Conservation (phyloP, 2,329 filamentous ascomycete genomes). For the Diaporthe citri region DNA sequence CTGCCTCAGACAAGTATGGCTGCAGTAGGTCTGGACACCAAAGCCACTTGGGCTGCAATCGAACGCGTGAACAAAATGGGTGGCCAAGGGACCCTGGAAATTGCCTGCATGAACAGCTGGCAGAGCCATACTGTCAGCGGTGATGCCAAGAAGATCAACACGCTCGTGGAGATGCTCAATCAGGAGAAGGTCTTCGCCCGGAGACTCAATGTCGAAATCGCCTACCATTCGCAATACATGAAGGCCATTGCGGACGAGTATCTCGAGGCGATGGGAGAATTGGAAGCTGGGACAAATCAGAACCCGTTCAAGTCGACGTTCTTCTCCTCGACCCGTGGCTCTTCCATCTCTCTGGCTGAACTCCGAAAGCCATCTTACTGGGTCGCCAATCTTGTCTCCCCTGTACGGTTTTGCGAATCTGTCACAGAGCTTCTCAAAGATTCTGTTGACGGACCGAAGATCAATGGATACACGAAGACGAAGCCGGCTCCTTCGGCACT, state of each 20-base stretch:
- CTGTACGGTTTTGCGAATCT: conserved; percentile 46
- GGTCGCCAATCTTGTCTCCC: conserved; percentile 47
- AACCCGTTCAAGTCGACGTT: conserved; percentile 37
- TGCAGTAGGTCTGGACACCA: conserved; percentile 45
- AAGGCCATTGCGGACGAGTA: conserved; percentile 42
- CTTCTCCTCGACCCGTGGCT: conserved; percentile 45
- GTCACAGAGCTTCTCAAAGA: conserved; percentile 41
- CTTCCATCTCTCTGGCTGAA: conserved; percentile 35
- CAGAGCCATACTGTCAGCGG: conserved; percentile 46
- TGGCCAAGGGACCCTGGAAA: conserved; percentile 36
- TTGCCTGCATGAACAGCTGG: conserved; percentile 44
- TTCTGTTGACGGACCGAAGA: conserved; percentile 15
- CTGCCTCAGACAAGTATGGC: conserved; percentile 44
- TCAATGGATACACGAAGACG: conserved; percentile 32
- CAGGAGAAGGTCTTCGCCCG: conserved; percentile 43
- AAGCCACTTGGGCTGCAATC: conserved; percentile 40
- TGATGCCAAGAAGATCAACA: conserved; percentile 43
- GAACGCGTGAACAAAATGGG: conserved; percentile 39
- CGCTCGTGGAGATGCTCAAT: conserved; percentile 40
- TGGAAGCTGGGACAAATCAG: conserved; percentile 31
- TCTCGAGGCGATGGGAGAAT: conserved; percentile 40
- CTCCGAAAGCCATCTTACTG: conserved; percentile 45
- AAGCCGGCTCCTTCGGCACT: conserved; percentile 2
- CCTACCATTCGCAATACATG: conserved; percentile 53
- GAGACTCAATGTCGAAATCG: conserved; percentile 48